Evolutionary conservation across 2,329 filamentous ascomycete genomes (phyloP).

Genomic region (Arthrobotrys conoides): DNA sequence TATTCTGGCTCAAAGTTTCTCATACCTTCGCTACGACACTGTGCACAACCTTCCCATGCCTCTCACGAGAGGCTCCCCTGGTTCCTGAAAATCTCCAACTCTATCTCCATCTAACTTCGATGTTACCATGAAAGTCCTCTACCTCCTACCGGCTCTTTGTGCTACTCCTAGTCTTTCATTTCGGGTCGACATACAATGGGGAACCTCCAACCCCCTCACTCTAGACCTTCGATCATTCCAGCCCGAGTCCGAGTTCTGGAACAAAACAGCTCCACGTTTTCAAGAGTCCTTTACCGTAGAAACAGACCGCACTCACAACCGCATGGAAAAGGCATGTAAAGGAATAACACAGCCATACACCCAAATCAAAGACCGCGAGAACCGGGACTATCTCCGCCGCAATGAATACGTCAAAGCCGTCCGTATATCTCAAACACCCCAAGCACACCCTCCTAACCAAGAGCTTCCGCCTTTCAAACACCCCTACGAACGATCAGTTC

Average conservation of each 20-base stretch:
- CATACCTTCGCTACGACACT: constrained; percentile 36
- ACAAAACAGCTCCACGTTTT: constrained; percentile 38
- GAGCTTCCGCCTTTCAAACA: constrained; percentile 41
- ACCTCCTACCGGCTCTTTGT: constrained; percentile 1
- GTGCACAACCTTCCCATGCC: neutral
- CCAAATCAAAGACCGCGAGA: constrained; percentile 37
- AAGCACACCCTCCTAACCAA: constrained; percentile 19
- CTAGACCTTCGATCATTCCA: constrained; percentile 53
- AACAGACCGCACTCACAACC: constrained; percentile 52
- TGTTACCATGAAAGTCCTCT: constrained; percentile 28
- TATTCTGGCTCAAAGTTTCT: constrained; percentile 49
- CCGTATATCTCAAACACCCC: constrained; percentile 51
- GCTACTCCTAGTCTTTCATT: constrained; percentile 11
- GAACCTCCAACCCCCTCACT: constrained; percentile 44
- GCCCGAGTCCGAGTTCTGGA: constrained; percentile 49
- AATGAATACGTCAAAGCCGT: constrained; percentile 51
- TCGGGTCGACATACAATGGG: constrained; percentile 54
- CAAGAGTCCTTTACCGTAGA: constrained; percentile 40
- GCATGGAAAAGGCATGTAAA: constrained; percentile 54
- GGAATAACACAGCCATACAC: constrained; percentile 48
- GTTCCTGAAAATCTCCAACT: constrained; percentile 16
- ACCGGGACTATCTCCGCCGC: constrained; percentile 44
- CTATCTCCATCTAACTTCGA: neutral
- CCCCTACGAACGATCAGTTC: constrained; percentile 40
- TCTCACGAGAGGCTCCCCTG: constrained; percentile 13